Evolutionary conservation across 2,329 filamentous ascomycete genomes (phyloP).

Genomic region (Calonectria multiphialidica): DNA sequence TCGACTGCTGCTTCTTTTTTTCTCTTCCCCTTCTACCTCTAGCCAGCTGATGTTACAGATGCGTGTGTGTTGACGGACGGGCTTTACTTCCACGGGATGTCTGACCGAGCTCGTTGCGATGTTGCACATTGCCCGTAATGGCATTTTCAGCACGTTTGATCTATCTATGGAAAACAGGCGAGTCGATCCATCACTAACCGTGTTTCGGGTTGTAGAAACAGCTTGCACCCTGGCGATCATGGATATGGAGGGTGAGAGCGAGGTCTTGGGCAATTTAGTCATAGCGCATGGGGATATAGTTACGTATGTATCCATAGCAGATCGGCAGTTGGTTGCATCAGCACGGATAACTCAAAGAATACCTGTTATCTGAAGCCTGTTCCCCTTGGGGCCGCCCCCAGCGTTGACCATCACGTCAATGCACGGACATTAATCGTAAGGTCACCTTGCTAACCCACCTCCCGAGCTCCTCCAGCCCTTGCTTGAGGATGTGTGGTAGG

Average conservation of each 20-base stretch:
- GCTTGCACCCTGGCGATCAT: conserved; percentile 2
- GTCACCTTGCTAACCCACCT: not conserved
- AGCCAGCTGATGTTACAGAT: too few species aligned
- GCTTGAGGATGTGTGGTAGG: not conserved
- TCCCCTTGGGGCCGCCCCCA: not conserved
- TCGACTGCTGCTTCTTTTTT: not conserved
- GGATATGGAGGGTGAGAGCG: not conserved
- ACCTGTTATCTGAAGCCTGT: not conserved
- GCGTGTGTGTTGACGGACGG: not conserved
- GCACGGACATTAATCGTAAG: not conserved
- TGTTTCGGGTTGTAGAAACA: not conserved
- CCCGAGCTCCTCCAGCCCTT: not conserved
- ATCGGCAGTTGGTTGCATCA: not conserved
- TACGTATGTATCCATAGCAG: not conserved
- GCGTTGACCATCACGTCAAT: not conserved
- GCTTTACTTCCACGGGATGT: not conserved
- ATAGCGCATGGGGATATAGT: not conserved
- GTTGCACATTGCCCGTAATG: not conserved
- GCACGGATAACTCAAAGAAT: not conserved
- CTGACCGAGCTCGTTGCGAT: not conserved
- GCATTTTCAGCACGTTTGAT: not conserved
- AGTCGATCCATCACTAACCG: not conserved
- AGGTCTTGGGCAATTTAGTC: not conserved
- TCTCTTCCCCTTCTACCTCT: too few species aligned
- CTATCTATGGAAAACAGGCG: not conserved